Base-by-base conservation (phyloP, 805 yeast genomes). In the Cyberlindnera galapagoensis region DNA sequence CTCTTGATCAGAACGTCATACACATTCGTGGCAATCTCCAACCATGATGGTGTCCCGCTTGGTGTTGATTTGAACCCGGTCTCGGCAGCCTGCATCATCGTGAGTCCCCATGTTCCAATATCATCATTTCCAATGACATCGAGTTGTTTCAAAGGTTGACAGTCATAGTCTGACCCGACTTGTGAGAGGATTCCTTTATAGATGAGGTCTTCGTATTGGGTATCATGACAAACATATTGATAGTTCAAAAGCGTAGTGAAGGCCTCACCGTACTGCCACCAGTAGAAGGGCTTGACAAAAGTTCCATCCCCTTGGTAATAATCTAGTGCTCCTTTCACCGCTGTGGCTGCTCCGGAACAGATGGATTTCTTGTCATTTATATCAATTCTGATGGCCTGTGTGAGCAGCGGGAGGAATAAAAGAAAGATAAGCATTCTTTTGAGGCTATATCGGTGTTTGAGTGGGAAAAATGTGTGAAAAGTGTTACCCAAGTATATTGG, bases 241-340 rank as follows among this genome's bases (percentile, higher is more conserved):
- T 77, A 82, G 56, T 86, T 95, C 23, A 90, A 52, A 62, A 83
- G 54, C 3, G 67, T 61, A 10, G 71, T 72, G 57, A 65, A 79
- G 0, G 87, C 87, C 44, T 84, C 90, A 47, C 94, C 95, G 24
- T 88, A 86, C 56, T 81, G 78, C 94, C 94, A 84, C 87, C 92
- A 87, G 59, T 77, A 79, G 54, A 19, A 17, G 2, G 87, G 87
- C 40, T 67, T 52, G 9, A 71, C 62, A 49, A 81, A 81, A 74
- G 70, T 69, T 16, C 90, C 94, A 18, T 41, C 37, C 13, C 87
- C 86, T 39, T 70, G 72, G 49, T 82, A 79, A 55, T 82, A 82
- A 54, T 75, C 76, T 52, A 80, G 57, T 41, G 76, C 62, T 44
- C 87, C 88, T 11, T 63, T 54, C 10, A 75, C 71, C n/a, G 80